A percentile compares a stretch with the other conserved stretches of the same genome.
Conservation (phyloP, 495 filamentous ascomycete genomes). For the Neurospora tetraspora region DNA sequence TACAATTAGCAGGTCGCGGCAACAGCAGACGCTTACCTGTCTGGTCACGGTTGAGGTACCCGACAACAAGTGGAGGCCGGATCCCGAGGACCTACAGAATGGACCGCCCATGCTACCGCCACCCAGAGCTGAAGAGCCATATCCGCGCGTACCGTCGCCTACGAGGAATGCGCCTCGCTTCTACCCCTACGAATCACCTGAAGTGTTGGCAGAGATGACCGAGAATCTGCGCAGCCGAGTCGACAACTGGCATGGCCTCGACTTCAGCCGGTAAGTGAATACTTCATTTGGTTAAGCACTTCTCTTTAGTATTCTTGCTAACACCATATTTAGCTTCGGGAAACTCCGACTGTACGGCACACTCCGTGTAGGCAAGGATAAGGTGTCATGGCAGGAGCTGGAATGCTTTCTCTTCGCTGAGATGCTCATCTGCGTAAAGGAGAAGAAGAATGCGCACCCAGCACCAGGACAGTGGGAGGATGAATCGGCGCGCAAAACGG, state of each 20-base stretch:
- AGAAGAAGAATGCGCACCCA: constrained; percentile 61
- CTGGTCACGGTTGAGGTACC: constrained; percentile 90
- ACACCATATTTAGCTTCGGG: constrained; percentile 56
- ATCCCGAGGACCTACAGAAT: constrained; percentile 70
- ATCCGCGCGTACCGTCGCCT: constrained; percentile 39
- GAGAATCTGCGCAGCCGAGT: constrained; percentile 77
- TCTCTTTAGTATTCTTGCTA: neutral
- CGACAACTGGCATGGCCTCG: constrained; percentile 98
- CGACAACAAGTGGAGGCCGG: constrained; percentile 82
- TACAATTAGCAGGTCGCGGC: constrained; percentile 80
- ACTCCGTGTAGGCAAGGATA: constrained; percentile 91
- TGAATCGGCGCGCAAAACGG: constrained; percentile 52
- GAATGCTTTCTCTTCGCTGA: constrained; percentile 96
- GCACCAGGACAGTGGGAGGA: constrained; percentile 49
- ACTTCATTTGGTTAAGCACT: neutral
- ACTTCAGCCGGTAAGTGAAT: constrained; percentile 65
- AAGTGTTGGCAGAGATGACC: constrained; percentile 73
- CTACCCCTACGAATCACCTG: constrained; percentile 49
- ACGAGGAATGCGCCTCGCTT: constrained; percentile 42
- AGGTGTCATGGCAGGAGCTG: constrained; percentile 94
- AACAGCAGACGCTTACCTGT: constrained; percentile 92
- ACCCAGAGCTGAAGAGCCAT: constrained; percentile 31
- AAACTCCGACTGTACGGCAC: constrained; percentile 88
- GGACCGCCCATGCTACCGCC: constrained; percentile 45
- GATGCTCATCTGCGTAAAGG: constrained; percentile 99